These are phyloP conservation scores for Leccinum griseonigrum DNA, from an alignment of 1,284 basidiomycete genomes.

Conservation along the genomic window DNA sequence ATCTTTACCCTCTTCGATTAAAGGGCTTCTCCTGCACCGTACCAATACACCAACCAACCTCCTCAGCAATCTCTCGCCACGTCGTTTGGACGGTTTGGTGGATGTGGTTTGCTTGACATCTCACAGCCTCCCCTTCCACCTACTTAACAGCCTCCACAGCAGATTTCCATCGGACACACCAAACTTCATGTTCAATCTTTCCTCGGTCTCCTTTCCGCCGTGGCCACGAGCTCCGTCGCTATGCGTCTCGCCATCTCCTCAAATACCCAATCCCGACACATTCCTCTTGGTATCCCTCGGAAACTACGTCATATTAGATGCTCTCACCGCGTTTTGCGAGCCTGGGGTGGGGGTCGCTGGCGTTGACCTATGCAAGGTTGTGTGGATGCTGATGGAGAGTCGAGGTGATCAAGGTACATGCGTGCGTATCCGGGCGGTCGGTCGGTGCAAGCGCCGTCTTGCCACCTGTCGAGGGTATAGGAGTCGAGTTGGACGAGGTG, in stretches of 20 bases:
- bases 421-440: slow-evolving; percentile 31
- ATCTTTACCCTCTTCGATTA: slow-evolving; percentile 55
- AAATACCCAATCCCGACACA: slow-evolving; percentile 66
- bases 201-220: slow-evolving; percentile 77
- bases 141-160: slow-evolving; percentile 36
- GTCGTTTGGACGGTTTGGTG: slow-evolving; percentile 21
- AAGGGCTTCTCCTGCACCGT: slow-evolving; percentile 41
- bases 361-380: no score
- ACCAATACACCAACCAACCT: slow-evolving; percentile 27
- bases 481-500: slow-evolving; percentile 82
- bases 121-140: slow-evolving; percentile 4
- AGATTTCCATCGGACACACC: slow-evolving; percentile 54
- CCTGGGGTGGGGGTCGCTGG: no score
- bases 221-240: slow-evolving; percentile 75
- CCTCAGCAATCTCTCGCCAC: slow-evolving; percentile 24
- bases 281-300: no score
- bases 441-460: slow-evolving; percentile 39
- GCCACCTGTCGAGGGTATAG: slow-evolving; percentile 64
- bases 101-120: slow-evolving; percentile 27
- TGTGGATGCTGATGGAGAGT: slow-evolving; percentile 38
- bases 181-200: slow-evolving; percentile 78
- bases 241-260: slow-evolving; percentile 79
- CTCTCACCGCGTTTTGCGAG: no score
- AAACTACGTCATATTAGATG: no score
- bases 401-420: slow-evolving; percentile 79